Evolutionary conservation across 1,139 yeast genomes (phyloP).

Genomic region (Sugiyamaella grinbergsii): DNA sequence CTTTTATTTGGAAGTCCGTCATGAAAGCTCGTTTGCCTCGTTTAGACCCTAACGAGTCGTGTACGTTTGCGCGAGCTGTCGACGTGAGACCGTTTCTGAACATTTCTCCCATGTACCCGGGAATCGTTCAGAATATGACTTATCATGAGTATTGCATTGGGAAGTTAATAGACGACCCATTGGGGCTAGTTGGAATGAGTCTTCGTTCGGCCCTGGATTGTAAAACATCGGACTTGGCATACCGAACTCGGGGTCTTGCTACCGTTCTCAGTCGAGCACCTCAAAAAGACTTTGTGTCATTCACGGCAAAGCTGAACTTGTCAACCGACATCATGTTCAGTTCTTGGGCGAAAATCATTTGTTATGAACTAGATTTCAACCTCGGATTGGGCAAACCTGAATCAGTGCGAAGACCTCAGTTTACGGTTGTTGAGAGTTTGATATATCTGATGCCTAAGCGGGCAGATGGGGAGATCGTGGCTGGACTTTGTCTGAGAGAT

Average conservation of each 20-base stretch:
- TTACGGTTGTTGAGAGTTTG: slow-evolving; percentile 26
- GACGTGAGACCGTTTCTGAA: slow-evolving; percentile 22
- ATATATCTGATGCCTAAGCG: slow-evolving; percentile 26
- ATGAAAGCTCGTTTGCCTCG: slow-evolving; percentile 23
- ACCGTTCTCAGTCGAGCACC: slow-evolving; percentile 9
- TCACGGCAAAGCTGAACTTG: slow-evolving; percentile 20
- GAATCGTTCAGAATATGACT: slow-evolving; percentile 27
- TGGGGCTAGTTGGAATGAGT: slow-evolving; percentile 25
- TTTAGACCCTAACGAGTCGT: neutral
- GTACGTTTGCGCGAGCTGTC: slow-evolving; percentile 25
- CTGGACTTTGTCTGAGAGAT: slow-evolving; percentile 21
- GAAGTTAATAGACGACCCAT: slow-evolving; percentile 17
- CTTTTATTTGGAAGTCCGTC: slow-evolving; percentile 27
- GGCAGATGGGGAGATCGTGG: slow-evolving; percentile 24
- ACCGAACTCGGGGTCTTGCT: slow-evolving; percentile 22
- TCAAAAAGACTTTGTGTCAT: slow-evolving; percentile 15
- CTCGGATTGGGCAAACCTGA: slow-evolving; percentile 27
- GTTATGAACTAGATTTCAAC: slow-evolving; percentile 25
- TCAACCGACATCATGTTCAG: slow-evolving; percentile 25
- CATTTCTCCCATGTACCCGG: slow-evolving; percentile 25
- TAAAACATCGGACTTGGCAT: slow-evolving; percentile 1
- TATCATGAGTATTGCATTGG: slow-evolving; percentile 10
- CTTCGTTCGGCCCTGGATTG: slow-evolving; percentile 25
- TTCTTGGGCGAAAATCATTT: slow-evolving; percentile 27
- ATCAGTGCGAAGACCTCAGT: slow-evolving; percentile 27